phyloP scores from a whole-genome alignment of 116 monocot genomes.

The Phalaenopsis hybrid region DNA sequence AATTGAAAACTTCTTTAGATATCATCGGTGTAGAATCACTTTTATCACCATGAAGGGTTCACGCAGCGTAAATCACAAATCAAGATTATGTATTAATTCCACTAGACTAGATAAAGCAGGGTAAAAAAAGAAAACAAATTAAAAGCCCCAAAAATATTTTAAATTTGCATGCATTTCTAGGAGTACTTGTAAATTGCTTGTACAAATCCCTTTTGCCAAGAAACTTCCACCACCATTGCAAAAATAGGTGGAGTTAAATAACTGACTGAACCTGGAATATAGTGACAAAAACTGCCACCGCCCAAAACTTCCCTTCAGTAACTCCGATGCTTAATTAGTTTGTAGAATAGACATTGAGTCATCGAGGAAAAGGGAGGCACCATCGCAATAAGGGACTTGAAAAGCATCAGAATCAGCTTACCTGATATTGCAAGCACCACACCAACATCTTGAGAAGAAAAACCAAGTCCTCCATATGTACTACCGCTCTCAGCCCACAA shows the following conservation, averaged over 20 bases:
- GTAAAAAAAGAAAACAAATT: not conserved
- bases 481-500: conserved; percentile 73
- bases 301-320: not conserved
- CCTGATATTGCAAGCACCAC: conserved; percentile 72
- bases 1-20: not conserved
- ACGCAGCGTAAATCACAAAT: not conserved
- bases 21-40: not conserved
- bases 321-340: not conserved
- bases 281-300: not conserved
- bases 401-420: conserved; percentile 13
- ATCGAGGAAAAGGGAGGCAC: not conserved
- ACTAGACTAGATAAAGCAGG: not conserved
- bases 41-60: not conserved
- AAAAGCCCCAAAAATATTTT: not conserved
- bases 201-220: not conserved
- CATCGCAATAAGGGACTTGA: not conserved
- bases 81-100: not conserved
- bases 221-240: not conserved
- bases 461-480: conserved; percentile 66
- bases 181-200: not conserved
- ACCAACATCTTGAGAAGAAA: conserved; percentile 76
- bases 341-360: not conserved
- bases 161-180: not conserved
- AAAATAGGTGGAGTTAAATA: not conserved
- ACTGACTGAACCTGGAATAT: not conserved